Conservation (phyloP, 495 filamentous ascomycete genomes). For the Cladorrhinum samala region DNA sequence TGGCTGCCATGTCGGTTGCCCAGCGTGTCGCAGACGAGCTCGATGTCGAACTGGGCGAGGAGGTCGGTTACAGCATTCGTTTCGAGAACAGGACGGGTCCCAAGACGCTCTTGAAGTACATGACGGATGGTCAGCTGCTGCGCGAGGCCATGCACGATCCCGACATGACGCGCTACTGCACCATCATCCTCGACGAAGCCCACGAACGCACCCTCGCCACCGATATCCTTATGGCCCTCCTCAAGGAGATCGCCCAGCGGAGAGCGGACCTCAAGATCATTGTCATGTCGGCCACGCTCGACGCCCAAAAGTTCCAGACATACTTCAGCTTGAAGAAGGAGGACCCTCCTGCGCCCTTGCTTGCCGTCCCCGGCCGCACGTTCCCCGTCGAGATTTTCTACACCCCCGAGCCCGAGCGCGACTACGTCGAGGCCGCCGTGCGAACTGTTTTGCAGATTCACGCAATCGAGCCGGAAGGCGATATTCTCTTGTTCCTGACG, state of each 20-base stretch:
- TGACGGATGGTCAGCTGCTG: constrained; percentile 99
- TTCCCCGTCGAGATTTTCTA: constrained; percentile 98
- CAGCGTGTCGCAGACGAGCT: constrained; percentile 97
- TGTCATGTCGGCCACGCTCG: constrained; percentile 96
- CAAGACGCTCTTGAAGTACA: constrained; percentile 96
- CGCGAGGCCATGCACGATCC: constrained; percentile 98
- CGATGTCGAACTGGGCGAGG: constrained; percentile 88
- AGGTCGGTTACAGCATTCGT: constrained; percentile 98
- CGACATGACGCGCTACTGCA: constrained; percentile 84
- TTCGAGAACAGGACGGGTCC: constrained; percentile 92
- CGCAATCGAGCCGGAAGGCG: constrained; percentile 83
- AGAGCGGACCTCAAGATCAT: constrained; percentile 89
- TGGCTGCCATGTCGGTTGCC: constrained; percentile 98
- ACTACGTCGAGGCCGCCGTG: constrained; percentile 93
- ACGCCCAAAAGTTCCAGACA: constrained; percentile 96
- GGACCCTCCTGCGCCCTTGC: constrained; percentile 58
- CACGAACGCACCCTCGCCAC: constrained; percentile 95
- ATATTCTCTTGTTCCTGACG: constrained; percentile 93
- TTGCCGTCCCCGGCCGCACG: constrained; percentile 92
- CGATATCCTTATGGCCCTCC: constrained; percentile 90
- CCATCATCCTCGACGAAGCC: constrained; percentile 96
- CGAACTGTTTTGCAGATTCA: constrained; percentile 96
- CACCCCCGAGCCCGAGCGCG: constrained; percentile 90
- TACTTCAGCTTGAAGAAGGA: constrained; percentile 70
- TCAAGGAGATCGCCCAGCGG: constrained; percentile 76